Base-by-base conservation (phyloP, 1,139 yeast genomes). In the Hemisphaericaspora xylanilytica region DNA sequence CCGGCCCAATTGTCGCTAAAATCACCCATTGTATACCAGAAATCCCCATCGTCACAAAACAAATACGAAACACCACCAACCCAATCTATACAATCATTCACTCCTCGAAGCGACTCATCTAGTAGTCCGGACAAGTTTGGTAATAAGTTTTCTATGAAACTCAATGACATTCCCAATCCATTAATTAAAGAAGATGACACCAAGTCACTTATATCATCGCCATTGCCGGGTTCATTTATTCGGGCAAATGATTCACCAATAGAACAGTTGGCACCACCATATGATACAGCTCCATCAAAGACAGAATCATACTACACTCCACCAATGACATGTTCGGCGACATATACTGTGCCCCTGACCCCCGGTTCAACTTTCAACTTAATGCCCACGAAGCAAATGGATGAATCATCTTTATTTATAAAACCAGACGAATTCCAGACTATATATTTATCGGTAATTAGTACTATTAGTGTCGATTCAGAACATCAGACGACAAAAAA, bases 351-450 rank as follows among this genome's bases (percentile, higher is more conserved):
- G 37, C 49, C 48, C 3, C 52, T 38, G 41, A 53, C 50, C 32
- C 50, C 50, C 4, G 50, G 49, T 3, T 46, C 50, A 3, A 45
- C 48, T 32, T 65, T 60, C 47, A 58, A 55, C 26, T 61, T 63
- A 3, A 42, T 61, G 6, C 15, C 52, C 51, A 55, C 53, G 32
- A 42, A 48, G 9, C 67, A 63, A 11, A 40, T 45, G 44, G 67
- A 61, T 17, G 63, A 63, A 30, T 41, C 53, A n/a, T 35, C 45
- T 7, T 59, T 83, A 28, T 79, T 81, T 50, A 75, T 83, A 25
- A 79, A 80, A 48, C 89, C 94, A 2, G 78, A 73, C 20, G 87
- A 82, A 22, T 67, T 87, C 37, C 73, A 75, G 22, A 80, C 87
- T 0, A 75, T 87, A 18, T 62, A 70, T 13, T 75, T 88, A 4